phyloP scores from a whole-genome alignment of 345 rosid species.

The Turnera subulata region DNA sequence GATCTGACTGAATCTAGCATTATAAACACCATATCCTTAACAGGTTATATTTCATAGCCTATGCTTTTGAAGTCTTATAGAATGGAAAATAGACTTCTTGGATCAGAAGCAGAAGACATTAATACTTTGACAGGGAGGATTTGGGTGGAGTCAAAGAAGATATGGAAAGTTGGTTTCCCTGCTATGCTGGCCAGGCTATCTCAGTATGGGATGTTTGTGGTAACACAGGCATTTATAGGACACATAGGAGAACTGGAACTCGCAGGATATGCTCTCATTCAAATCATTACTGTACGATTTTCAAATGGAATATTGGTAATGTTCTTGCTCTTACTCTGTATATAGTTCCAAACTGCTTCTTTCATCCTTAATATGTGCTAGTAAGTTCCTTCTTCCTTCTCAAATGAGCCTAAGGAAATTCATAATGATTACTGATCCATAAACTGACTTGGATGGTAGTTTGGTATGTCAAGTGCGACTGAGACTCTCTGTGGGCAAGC shows the following conservation, averaged over 20 bases:
- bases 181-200: constrained; percentile 2
- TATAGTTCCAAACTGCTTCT: no score
- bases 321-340: no score
- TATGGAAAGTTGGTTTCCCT: constrained; percentile 16
- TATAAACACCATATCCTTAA: no score
- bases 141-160: constrained; percentile 4
- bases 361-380: no score
- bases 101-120: not conserved
- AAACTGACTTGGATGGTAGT: constrained; percentile 11
- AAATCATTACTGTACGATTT: not conserved
- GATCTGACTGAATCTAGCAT: no score
- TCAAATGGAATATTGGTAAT: constrained; percentile 9
- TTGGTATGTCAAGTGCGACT: constrained; percentile 41
- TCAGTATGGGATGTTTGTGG: constrained; percentile 7
- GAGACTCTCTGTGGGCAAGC: constrained; percentile 43
- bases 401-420: no score
- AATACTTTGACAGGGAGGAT: not conserved
- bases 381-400: no score
- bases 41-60: no score
- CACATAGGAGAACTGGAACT: constrained; percentile 8
- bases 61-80: no score
- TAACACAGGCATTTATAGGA: constrained; percentile 14
- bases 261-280: constrained; percentile 9
- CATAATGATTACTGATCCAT: no score
- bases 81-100: constrained; percentile 33